Percentiles rank a stretch among this genome's conserved stretches.
Evolutionary conservation across 2,329 filamentous ascomycete genomes (phyloP).

Genomic region (Rutstroemia sp.): DNA sequence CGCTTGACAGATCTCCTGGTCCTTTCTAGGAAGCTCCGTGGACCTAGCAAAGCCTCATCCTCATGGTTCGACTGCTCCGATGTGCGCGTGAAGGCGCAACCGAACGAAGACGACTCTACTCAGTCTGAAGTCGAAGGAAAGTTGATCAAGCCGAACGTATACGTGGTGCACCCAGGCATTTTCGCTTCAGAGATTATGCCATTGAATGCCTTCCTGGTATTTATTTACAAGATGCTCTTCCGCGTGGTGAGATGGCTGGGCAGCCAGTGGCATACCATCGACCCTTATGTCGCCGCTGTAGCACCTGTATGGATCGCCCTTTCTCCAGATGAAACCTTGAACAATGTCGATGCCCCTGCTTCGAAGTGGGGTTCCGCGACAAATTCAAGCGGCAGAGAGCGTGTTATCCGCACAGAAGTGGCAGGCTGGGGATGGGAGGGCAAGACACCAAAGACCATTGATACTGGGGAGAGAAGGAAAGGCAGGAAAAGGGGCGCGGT

Average conservation of each 20-base stretch:
- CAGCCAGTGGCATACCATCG: conserved; percentile 79
- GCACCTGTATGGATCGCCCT: conserved; percentile 75
- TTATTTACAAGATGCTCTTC: conserved; percentile 60
- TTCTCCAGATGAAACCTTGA: conserved; percentile 53
- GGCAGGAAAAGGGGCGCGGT: conserved; percentile 52
- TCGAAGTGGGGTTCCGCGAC: conserved; percentile 82
- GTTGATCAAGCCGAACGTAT: conserved; percentile 52
- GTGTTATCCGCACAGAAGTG: conserved; percentile 72
- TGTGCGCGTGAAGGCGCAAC: conserved; percentile 6
- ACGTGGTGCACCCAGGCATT: conserved; percentile 80
- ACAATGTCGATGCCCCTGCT: conserved; percentile 46
- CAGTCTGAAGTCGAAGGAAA: conserved; percentile 13
- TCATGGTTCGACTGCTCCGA: conserved; percentile 44
- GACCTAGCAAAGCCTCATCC: conserved; percentile 48
- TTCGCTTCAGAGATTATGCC: conserved; percentile 77
- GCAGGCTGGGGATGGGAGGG: conserved; percentile 77
- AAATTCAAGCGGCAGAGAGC: conserved; percentile 48
- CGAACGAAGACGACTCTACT: conserved; percentile 18
- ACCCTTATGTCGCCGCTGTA: conserved; percentile 68
- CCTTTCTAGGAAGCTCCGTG: conserved; percentile 64
- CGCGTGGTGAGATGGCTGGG: conserved; percentile 70
- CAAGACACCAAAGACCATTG: conserved; percentile 36
- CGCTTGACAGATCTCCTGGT: conserved; percentile 76
- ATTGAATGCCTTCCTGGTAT: conserved; percentile 61
- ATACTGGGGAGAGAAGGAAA: conserved; percentile 41